A percentile compares a stretch with the other conserved stretches of the same genome.
phyloP scores from a whole-genome alignment of 805 yeast genomes.

The Scheffersomyces stipitis region DNA sequence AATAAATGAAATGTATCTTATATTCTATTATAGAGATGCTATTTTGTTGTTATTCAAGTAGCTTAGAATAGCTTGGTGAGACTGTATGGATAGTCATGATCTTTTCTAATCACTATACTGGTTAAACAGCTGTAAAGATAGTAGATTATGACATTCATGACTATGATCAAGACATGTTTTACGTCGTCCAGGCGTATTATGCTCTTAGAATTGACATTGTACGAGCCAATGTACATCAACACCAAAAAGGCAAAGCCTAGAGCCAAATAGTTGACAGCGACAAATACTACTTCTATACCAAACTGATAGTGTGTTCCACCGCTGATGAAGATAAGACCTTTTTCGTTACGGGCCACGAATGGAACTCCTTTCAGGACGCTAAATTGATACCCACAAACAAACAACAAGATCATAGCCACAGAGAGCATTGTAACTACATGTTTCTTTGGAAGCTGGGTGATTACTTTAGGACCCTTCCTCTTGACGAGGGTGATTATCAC shows the following conservation, averaged over 20 bases:
- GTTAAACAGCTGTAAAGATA: constrained; percentile 46
- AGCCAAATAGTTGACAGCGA: constrained; percentile 49
- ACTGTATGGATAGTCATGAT: constrained; percentile 48
- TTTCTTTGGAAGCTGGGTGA: constrained; percentile 20
- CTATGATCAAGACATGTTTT: constrained; percentile 17
- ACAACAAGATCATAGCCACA: constrained; percentile 22
- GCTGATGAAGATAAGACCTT: constrained; percentile 55
- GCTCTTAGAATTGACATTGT: constrained; percentile 20
- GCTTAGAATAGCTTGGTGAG: constrained; percentile 29
- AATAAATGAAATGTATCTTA: too few relatives aligned
- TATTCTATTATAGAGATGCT: too few relatives aligned
- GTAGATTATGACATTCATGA: constrained; percentile 23
- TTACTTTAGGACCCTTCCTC: constrained; percentile 40
- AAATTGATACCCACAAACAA: constrained; percentile 65
- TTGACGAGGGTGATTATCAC: constrained; percentile 46
- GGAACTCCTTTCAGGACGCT: constrained; percentile 62
- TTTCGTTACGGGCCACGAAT: constrained; percentile 52
- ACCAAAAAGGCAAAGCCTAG: constrained; percentile 43
- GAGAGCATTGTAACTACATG: constrained; percentile 37
- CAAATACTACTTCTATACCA: constrained; percentile 62
- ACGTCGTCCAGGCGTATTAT: constrained; percentile 16
- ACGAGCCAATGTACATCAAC: constrained; percentile 39
- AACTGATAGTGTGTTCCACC: constrained; percentile 70
- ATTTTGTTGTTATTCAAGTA: too few relatives aligned
- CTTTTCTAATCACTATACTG: constrained; percentile 46